Percentiles rank a stretch among this genome's conserved stretches.
phyloP scores from a whole-genome alignment of 441 rosid species.

The Croton laevigatus region DNA sequence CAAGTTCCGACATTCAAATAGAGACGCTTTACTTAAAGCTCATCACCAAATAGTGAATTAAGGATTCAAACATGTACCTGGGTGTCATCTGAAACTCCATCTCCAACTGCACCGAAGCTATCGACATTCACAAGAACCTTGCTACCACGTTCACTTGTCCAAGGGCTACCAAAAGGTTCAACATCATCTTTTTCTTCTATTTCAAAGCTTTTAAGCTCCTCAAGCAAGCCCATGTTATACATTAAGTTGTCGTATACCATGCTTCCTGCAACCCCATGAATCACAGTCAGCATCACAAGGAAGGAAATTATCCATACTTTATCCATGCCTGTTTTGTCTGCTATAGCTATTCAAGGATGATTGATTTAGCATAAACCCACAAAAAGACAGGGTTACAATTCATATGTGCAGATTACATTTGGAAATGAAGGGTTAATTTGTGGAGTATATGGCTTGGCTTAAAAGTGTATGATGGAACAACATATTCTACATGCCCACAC shows the following conservation, averaged over 20 bases:
- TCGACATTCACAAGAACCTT: slow-evolving; percentile 88
- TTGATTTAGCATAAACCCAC: slow-evolving; percentile 39
- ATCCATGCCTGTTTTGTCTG: slow-evolving; percentile 44
- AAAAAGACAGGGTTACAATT: slow-evolving; percentile 38
- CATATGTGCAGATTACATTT: slow-evolving; percentile 49
- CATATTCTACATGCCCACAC: slow-evolving; percentile 60
- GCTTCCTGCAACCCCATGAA: slow-evolving; percentile 51
- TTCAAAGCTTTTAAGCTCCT: slow-evolving; percentile 56
- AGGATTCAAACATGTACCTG: slow-evolving; percentile 43
- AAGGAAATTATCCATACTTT: slow-evolving; percentile 41
- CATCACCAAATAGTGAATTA: background rate
- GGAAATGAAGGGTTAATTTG: slow-evolving; percentile 39
- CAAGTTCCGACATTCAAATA: background rate
- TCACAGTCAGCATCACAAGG: slow-evolving; percentile 47
- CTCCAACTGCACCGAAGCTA: slow-evolving; percentile 86
- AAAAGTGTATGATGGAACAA: slow-evolving; percentile 67
- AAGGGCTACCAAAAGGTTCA: slow-evolving; percentile 40
- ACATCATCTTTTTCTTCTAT: slow-evolving; percentile 49
- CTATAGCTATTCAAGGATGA: slow-evolving; percentile 30
- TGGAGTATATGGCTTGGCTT: slow-evolving; percentile 73
- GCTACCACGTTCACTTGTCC: slow-evolving; percentile 55
- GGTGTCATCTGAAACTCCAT: slow-evolving; percentile 91
- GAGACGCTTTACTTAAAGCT: slow-evolving; percentile 1
- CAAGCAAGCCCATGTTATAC: slow-evolving; percentile 38
- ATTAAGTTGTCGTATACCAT: slow-evolving; percentile 18